Base-by-base conservation (phyloP, 495 filamentous ascomycete species). In the Lepraria neglecta region DNA sequence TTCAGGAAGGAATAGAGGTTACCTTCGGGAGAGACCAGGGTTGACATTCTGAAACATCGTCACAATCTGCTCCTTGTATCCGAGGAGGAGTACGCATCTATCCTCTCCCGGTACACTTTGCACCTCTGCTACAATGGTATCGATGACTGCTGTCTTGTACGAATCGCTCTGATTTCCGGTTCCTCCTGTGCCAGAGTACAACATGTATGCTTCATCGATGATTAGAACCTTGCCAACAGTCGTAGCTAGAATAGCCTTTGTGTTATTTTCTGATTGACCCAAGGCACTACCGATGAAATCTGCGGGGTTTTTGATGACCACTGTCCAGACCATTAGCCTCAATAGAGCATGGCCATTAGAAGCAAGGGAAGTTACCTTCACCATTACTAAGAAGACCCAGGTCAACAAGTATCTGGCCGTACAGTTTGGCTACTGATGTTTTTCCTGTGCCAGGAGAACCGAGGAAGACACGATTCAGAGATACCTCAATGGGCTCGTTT, bases 31-130 rank as follows among this genome's bases (percentile, higher is more conserved):
- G 3, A 95, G 76, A 0, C 89, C 90, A 0, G 88, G 87, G 61
- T 95, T 95, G 64, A 86, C 85, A 56, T 88, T 87, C 58, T 85
- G 84, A 63, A 95, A 89, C 88, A 92, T 91, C 4, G 76, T 69
- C 58, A 80, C 77, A 82, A 95, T 89, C 66, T 87, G 75, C 19
- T 87, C 82, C 63, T 87, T 80, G 70, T 95, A 92, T 0, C 89
- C 90, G 3, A 92, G 75, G 0, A 92, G 75, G 0, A 95, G 73
- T 0, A 94, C 85, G 58, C 89, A 92, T n/a, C 86, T 79, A 69
- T 94, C 88, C 42, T 91, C 89, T 0, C 87, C 86, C 0, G 88
- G 86, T 0, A 81, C 79, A 64, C 83, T 88, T 57, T 92, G 90
- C 0, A 95, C 83, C 60, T 92, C 87, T 0, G 88, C 87, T 3